Evolutionary conservation across 352 stramenopile genomes (phyloP).

Genomic region (Albugo laibachii): DNA sequence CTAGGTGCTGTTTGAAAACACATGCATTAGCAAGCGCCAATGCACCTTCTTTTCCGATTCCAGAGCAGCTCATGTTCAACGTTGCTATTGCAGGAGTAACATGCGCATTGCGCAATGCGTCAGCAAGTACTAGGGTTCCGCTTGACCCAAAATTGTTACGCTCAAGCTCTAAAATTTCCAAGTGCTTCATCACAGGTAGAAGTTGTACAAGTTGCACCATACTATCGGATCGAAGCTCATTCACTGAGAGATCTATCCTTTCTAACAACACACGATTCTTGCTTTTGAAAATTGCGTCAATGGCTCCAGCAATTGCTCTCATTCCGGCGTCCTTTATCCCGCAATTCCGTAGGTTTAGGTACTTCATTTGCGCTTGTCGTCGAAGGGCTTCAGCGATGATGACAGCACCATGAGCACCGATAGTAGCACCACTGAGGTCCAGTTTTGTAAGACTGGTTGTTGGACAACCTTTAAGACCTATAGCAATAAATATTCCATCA

Average conservation of each 20-base stretch:
- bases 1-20: constrained; percentile 26
- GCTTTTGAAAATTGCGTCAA: constrained; percentile 21
- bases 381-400: constrained; percentile 75
- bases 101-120: constrained; percentile 28
- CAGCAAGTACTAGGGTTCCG: constrained; percentile 57
- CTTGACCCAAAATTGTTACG: constrained; percentile 86
- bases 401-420: constrained; percentile 66
- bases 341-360: constrained; percentile 83
- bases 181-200: constrained; percentile 17
- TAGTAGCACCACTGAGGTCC: constrained; percentile 87
- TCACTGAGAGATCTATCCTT: constrained; percentile 57
- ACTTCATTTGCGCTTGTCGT: constrained; percentile 37
- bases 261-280: constrained; percentile 55
- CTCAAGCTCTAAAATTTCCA: constrained; percentile 78
- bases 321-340: constrained; percentile 81
- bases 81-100: constrained; percentile 28
- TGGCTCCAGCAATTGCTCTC: constrained; percentile 51
- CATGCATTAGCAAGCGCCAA: constrained; percentile 50
- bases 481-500: constrained; percentile 38
- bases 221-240: constrained; percentile 69
- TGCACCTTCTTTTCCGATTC: constrained; percentile 78
- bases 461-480: constrained; percentile 65
- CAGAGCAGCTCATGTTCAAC: constrained; percentile 74
- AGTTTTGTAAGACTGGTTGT: constrained; percentile 30
- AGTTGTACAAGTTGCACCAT: constrained; percentile 24